Evolutionary conservation across 2,329 filamentous ascomycete genomes (phyloP).

Genomic region (Cercospora nicotianae): DNA sequence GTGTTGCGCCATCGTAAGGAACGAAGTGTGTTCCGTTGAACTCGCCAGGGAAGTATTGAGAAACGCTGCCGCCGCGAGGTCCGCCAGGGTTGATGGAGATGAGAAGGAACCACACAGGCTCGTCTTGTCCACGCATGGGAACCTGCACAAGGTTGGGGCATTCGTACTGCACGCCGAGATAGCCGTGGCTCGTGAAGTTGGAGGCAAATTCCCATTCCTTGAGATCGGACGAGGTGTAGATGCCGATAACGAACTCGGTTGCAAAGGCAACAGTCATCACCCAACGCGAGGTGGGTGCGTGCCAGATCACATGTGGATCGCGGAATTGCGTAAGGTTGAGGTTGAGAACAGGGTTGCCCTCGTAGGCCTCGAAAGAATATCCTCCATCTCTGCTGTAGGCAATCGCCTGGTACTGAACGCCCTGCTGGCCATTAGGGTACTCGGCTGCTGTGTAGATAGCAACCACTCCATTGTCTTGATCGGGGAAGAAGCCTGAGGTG

Average conservation of each 20-base stretch:
- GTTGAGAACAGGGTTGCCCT: slow-evolving; percentile 60
- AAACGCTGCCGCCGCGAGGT: slow-evolving; percentile 57
- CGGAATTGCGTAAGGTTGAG: slow-evolving; percentile 59
- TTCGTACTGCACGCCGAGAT: slow-evolving; percentile 60
- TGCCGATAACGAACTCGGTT: slow-evolving; percentile 57
- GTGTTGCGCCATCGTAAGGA: slow-evolving; percentile 43
- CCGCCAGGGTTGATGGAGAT: slow-evolving; percentile 60
- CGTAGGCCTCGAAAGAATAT: slow-evolving; percentile 62
- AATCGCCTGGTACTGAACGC: slow-evolving; percentile 58
- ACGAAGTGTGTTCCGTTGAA: slow-evolving; percentile 66
- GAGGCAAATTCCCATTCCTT: slow-evolving; percentile 59
- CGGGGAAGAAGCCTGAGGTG: slow-evolving; percentile 64
- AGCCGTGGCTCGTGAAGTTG: slow-evolving; percentile 58
- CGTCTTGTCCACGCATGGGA: slow-evolving; percentile 48
- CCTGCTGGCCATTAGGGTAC: slow-evolving; percentile 34
- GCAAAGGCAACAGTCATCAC: slow-evolving; percentile 59
- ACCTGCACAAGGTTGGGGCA: slow-evolving; percentile 63
- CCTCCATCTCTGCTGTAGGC: slow-evolving; percentile 64
- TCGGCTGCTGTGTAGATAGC: slow-evolving; percentile 57
- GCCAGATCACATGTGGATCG: slow-evolving; percentile 65
- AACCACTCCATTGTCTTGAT: slow-evolving; percentile 61
- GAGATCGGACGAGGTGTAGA: slow-evolving; percentile 62
- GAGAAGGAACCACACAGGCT: slow-evolving; percentile 48
- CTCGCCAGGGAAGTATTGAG: slow-evolving; percentile 58
- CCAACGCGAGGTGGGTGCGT: slow-evolving; percentile 54